Evolutionary conservation across 129 eudicot species (phyloP), one percentile per base, ranked within the genome.

Genomic region (Centella asiatica): DNA sequence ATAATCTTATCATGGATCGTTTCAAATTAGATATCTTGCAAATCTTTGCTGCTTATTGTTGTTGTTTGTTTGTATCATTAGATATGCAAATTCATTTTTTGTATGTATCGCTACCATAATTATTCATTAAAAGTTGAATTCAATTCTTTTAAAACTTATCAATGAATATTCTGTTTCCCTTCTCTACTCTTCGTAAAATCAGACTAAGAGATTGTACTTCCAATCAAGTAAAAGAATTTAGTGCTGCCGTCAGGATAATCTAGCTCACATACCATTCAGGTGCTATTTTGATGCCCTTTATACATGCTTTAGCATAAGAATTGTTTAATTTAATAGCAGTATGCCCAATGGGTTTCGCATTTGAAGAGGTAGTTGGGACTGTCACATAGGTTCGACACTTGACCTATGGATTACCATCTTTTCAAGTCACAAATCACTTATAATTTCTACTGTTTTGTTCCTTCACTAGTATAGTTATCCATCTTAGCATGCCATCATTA

Each of bases 61-160:
- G 31, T 14, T 24, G 28, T 69, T 13, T 50, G 36, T 55, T 73
- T 69, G 65, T 71, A 65, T 49, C 68, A 44, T 65, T 57, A 60
- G 57, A 68, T 52, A 60, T 55, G 64, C 46, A 44, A 61, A 47
- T 74, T 74, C 48, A 46, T 74, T 76, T n/a, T n/a, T 71, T 76
- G 78, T 70, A 47, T 64, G 62, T 70, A 62, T 59, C 65, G n/a
- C 13, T 64, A 29, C 67, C 71, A 60, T 58, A 57, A 54, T 19
- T 50, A 46, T 42, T 19, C 66, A 57, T 24, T 45, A 57, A 44
- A 50, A 37, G 51, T 65, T 75, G 60, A 60, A 55, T 65, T 27
- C 60, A 45, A 65, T 60, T 76, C 26, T 65, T 65, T 66, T 23
- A 45, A 51, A 22, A 2, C 40, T 17, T 72, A 26, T 72, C n/a